Base-by-base conservation (phyloP, 2,329 filamentous ascomycete genomes). In the Metarhizium album region DNA sequence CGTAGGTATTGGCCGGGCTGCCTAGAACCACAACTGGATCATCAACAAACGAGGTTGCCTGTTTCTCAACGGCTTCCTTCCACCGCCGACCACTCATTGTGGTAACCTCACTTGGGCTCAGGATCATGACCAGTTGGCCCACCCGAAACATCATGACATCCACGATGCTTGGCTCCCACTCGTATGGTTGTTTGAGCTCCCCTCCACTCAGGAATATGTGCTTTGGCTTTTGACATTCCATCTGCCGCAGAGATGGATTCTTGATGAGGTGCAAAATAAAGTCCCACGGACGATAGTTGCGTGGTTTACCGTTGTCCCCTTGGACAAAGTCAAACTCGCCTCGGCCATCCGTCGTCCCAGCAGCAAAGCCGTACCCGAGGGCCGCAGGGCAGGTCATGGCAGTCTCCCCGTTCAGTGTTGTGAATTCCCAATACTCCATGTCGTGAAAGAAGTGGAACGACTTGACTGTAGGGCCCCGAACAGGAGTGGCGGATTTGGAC, bases 281-380 rank as follows among this genome's bases (percentile, higher is more conserved):
- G 22, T 74, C 73, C 91, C 91, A 96, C 4, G 96, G 69, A 0
- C n/a, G n/a, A n/a, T 88, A 88, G 57, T 84, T 87, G 43, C 77
- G 78, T 38, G 88, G 84, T 18, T 79, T 74, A 33, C 83, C 83
- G 1, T 82, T 80, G 56, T 87, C 79, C 57, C 90, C 90, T 63
- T 97, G 91, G 1, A 87, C 93, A 64, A 97, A 96, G 67, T 97
- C 91, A 61, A 95, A 95, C 0, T 82, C 83, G 1, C 91, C 91
- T 0, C 90, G 90, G 4, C 91, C 89, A 64, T 97, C 91, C 0
- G 88, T 87, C 0, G 91, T 97, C 11, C 91, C 91, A 1, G 87
- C 91, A 0, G 91, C 91, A 63, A 97, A 97, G 0, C 87, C 90
- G 63, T 93, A 95, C 5, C 91, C 91, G 53, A 97, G 72, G 0